phyloP scores from a whole-genome alignment of 2,329 filamentous ascomycete genomes.

The Penicillium aurantiogriseum region DNA sequence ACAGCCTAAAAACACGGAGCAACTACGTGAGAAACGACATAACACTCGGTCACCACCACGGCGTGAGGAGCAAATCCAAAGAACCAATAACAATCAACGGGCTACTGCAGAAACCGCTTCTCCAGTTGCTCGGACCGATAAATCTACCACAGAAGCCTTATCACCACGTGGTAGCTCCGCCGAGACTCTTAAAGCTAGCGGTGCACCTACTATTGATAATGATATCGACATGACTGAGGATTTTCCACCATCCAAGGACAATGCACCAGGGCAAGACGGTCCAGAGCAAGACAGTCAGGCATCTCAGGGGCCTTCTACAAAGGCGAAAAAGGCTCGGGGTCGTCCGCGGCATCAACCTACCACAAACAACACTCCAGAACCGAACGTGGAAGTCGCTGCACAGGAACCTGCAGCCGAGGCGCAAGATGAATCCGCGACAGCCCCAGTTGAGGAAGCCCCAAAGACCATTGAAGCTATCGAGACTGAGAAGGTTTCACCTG shows the following conservation, averaged over 20 bases:
- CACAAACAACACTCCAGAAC: background rate
- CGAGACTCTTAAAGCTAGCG: background rate
- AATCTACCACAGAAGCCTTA: background rate
- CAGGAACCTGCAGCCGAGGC: background rate
- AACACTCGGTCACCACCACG: constrained; percentile 9
- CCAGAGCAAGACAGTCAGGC: background rate
- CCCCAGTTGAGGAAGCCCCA: background rate
- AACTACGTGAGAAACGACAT: background rate
- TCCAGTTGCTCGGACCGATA: background rate
- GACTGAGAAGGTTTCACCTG: background rate
- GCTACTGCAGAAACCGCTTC: background rate
- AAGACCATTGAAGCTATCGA: constrained; percentile 5
- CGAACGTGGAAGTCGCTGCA: background rate
- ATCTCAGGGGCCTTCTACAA: background rate
- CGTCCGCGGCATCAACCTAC: background rate
- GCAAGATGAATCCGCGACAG: background rate
- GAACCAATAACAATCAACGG: background rate
- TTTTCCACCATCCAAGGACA: background rate
- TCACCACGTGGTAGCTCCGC: background rate
- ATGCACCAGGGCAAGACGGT: background rate
- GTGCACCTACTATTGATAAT: background rate
- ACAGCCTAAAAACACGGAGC: background rate
- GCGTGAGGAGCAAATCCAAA: background rate
- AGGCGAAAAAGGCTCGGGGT: background rate
- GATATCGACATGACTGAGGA: background rate